Conservation (phyloP, 202 grass and related monocot genomes). For the Panicum virgatum region DNA sequence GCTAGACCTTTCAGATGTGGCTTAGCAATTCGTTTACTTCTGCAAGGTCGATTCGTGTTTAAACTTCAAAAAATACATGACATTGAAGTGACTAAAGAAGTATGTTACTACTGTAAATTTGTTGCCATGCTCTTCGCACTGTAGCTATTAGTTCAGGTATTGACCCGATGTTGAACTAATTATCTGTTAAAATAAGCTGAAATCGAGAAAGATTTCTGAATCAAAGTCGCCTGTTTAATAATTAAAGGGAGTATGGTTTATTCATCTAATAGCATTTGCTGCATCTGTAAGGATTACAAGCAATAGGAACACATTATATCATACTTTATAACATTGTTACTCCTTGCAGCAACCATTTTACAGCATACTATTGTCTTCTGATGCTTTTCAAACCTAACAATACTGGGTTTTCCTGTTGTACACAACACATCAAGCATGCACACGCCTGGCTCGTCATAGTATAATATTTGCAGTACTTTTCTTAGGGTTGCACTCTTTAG, state of each 20-base stretch:
- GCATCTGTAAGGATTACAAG: background rate
- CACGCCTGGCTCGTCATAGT: background rate
- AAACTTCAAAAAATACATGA: background rate
- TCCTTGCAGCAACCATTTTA: background rate
- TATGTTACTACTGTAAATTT: background rate
- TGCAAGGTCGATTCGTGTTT: background rate
- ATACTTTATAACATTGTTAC: background rate
- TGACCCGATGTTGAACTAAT: background rate
- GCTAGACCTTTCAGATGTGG: background rate
- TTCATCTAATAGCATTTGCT: background rate
- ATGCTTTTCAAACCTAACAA: background rate
- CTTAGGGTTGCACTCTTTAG: background rate
- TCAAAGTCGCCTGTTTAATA: background rate
- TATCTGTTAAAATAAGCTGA: background rate
- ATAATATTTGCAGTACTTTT: background rate
- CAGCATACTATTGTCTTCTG: background rate
- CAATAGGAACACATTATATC: background rate
- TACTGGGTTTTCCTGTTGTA: background rate
- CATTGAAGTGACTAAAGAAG: background rate
- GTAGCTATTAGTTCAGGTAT: background rate
- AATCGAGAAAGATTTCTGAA: background rate
- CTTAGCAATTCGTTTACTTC: background rate
- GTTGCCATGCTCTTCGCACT: background rate
- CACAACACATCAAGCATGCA: background rate
- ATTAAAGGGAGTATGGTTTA: background rate